Percentiles rank a stretch among this genome's conserved stretches.
These are phyloP conservation scores for Verticillium albo-atrum DNA, from an alignment of 2,329 filamentous ascomycete genomes.

Conservation along the genomic window DNA sequence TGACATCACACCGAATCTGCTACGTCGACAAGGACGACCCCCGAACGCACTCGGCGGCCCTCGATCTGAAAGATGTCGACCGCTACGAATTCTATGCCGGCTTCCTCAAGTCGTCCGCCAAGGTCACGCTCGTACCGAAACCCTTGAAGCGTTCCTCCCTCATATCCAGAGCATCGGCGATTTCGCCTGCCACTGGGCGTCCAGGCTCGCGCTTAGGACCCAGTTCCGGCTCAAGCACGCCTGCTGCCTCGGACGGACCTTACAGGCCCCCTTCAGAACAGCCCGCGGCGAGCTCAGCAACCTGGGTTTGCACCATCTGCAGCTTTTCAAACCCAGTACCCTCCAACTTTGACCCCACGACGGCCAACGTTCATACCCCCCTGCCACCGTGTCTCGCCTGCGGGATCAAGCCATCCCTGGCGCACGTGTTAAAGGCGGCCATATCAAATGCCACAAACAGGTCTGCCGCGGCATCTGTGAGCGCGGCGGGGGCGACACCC, in stretches of 20 bases:
- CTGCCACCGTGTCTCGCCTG: constrained; percentile 87
- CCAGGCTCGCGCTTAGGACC: constrained; percentile 37
- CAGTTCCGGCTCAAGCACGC: constrained; percentile 27
- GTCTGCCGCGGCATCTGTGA: constrained; percentile 17
- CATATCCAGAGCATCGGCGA: constrained; percentile 46
- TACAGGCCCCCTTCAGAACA: constrained; percentile 40
- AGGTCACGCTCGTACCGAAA: constrained; percentile 86
- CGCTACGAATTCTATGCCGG: constrained; percentile 87
- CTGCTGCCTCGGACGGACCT: constrained; percentile 26
- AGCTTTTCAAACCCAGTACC: constrained; percentile 91
- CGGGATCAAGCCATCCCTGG: constrained; percentile 84
- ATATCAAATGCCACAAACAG: constrained; percentile 69
- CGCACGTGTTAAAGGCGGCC: constrained; percentile 79
- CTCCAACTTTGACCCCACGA: constrained; percentile 84
- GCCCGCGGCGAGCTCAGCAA: constrained; percentile 56
- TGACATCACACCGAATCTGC: constrained; percentile 93
- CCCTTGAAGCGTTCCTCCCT: constrained; percentile 62
- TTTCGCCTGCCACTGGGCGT: constrained; percentile 40
- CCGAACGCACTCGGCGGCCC: constrained; percentile 74
- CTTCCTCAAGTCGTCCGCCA: constrained; percentile 91
- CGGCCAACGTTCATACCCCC: constrained; percentile 73
- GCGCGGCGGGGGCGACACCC: constrained; percentile 16
- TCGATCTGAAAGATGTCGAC: constrained; percentile 89
- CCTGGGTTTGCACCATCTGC: constrained; percentile 95
- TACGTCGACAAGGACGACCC: constrained; percentile 90